These are phyloP conservation scores for Phialocephala subalpina DNA, from an alignment of 2,329 filamentous ascomycete genomes.

Conservation along the genomic window DNA sequence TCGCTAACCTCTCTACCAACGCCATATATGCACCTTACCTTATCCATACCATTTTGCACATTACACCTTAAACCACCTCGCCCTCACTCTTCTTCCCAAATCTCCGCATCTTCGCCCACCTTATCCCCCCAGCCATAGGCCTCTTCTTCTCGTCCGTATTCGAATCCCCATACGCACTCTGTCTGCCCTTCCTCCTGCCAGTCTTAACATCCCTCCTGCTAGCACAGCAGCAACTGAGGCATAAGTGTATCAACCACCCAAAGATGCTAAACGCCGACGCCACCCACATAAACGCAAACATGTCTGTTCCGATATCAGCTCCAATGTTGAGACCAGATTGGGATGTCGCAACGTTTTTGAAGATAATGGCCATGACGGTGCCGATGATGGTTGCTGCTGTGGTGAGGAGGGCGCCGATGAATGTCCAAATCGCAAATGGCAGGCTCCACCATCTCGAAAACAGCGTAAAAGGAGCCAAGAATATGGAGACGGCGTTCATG, in stretches of 20 bases:
- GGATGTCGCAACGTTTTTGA: constrained; percentile 76
- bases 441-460: constrained; percentile 66
- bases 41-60: not conserved
- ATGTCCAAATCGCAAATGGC: constrained; percentile 72
- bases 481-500: constrained; percentile 76
- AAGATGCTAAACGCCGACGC: constrained; percentile 71
- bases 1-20: not conserved
- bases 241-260: constrained; percentile 76
- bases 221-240: constrained; percentile 78
- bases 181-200: constrained; percentile 40
- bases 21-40: constrained; percentile 8
- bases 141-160: constrained; percentile 30
- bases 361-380: constrained; percentile 85
- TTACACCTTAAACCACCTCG: constrained; percentile 25
- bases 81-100: constrained; percentile 31
- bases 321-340: constrained; percentile 79
- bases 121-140: constrained; percentile 7
- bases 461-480: constrained; percentile 58
- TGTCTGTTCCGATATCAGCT: constrained; percentile 72
- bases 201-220: constrained; percentile 42
- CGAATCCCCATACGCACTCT: constrained; percentile 38
- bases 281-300: constrained; percentile 93
- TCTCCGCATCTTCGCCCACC: constrained; percentile 23
- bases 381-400: constrained; percentile 77
- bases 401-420: constrained; percentile 71